Percentiles rank a stretch among this genome's conserved stretches.
phyloP scores from a whole-genome alignment of 1,284 basidiomycete species.

The Sanghuangporus baumii region DNA sequence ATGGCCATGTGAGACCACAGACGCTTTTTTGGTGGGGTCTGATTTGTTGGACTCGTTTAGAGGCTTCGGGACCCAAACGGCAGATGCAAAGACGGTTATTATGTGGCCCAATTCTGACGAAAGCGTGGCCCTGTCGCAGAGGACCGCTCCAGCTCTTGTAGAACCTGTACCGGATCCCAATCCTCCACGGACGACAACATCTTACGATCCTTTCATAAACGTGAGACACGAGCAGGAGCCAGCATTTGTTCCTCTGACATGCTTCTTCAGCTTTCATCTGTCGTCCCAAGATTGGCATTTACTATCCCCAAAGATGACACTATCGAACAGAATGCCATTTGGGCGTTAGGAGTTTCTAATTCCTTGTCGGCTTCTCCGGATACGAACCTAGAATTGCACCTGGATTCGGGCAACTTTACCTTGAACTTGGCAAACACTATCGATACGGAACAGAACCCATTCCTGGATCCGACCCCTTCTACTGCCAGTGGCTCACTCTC shows the following conservation, averaged over 20 bases:
- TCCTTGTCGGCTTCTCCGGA: slow-evolving; percentile 35
- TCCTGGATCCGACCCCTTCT: slow-evolving; percentile 4
- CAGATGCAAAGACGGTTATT: slow-evolving; percentile 35
- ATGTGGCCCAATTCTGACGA: slow-evolving; percentile 41
- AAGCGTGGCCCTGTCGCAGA: slow-evolving; percentile 38
- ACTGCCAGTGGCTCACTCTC: slow-evolving; percentile 5
- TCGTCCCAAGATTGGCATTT: slow-evolving; percentile 28
- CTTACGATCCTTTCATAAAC: slow-evolving; percentile 21
- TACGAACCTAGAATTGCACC: slow-evolving; percentile 40
- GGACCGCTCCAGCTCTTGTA: slow-evolving; percentile 35
- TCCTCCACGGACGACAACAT: slow-evolving; percentile 27
- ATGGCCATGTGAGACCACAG: slow-evolving; percentile 40
- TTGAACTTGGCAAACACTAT: slow-evolving; percentile 41
- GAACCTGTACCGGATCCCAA: slow-evolving; percentile 44
- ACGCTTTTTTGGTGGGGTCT: slow-evolving; percentile 11
- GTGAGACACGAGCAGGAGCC: slow-evolving; percentile 25
- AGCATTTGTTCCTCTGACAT: background rate
- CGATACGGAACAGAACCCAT: slow-evolving; percentile 17
- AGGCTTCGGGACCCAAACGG: slow-evolving; percentile 52
- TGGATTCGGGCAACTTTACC: slow-evolving; percentile 38
- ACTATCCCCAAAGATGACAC: slow-evolving; percentile 30
- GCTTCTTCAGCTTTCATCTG: slow-evolving; percentile 26
- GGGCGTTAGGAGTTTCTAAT: slow-evolving; percentile 45
- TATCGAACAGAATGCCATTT: slow-evolving; percentile 42
- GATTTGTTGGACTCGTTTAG: slow-evolving; percentile 25